Conservation (phyloP, 2,329 filamentous ascomycete genomes). For the Fusarium protoensiforme region DNA sequence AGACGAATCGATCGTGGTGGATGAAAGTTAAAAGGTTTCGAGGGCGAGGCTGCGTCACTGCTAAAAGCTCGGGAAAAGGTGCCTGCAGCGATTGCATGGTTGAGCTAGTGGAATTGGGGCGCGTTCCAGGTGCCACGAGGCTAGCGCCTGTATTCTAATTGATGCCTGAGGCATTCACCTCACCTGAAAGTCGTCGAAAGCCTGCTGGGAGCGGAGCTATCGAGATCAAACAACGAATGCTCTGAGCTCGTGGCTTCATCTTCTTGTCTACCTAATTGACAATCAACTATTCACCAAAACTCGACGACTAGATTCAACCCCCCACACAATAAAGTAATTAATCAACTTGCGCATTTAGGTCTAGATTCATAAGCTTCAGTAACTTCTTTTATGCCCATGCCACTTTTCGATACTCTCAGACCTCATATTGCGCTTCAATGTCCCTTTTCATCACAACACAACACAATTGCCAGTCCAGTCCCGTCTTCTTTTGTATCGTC, state of each 20-base stretch:
- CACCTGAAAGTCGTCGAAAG: not conserved
- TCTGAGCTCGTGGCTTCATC: not conserved
- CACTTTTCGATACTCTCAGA: slow-evolving; percentile 19
- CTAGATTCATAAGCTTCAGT: slow-evolving; percentile 24
- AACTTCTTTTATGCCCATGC: not conserved
- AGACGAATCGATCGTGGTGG: not conserved
- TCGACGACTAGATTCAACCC: not conserved
- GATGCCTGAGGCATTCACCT: slow-evolving; percentile 35
- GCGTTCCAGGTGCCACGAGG: slow-evolving; percentile 20
- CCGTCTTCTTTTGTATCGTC: slow-evolving; percentile 37
- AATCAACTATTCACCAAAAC: not conserved
- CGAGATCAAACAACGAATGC: not conserved
- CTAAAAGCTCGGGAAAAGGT: slow-evolving; percentile 37
- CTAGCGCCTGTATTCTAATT: not conserved
- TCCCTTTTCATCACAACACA: slow-evolving; percentile 27
- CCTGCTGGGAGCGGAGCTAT: not conserved
- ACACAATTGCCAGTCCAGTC: slow-evolving; percentile 34
- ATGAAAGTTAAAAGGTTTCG: slow-evolving; percentile 21
- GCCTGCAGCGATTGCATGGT: slow-evolving; percentile 24
- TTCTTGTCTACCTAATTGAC: not conserved
- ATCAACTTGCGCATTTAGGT: slow-evolving; percentile 36
- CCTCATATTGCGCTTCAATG: slow-evolving; percentile 22
- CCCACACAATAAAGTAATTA: slow-evolving; percentile 7
- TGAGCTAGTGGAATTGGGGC: slow-evolving; percentile 31
- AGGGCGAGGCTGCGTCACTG: slow-evolving; percentile 36